Conservation (phyloP, 2,329 filamentous ascomycete species). For the Penicillium sp. region DNA sequence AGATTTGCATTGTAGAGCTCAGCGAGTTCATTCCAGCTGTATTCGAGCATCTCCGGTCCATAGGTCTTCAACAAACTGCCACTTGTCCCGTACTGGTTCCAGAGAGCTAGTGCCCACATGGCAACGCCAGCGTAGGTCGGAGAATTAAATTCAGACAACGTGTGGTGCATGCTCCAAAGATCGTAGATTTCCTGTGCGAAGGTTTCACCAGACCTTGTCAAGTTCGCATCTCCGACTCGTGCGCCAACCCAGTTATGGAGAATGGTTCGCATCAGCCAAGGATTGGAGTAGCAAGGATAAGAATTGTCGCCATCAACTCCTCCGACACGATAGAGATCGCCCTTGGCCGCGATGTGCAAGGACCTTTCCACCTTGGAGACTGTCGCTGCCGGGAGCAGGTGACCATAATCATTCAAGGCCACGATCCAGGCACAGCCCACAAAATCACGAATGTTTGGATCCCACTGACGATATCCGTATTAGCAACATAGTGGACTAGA, state of each 20-base stretch:
- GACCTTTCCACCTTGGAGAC: slow-evolving; percentile 50
- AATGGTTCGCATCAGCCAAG: slow-evolving; percentile 62
- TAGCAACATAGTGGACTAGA: neutral
- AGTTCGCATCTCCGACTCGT: slow-evolving; percentile 54
- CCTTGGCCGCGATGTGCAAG: slow-evolving; percentile 54
- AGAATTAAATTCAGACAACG: slow-evolving; percentile 61
- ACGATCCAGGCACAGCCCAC: slow-evolving; percentile 18
- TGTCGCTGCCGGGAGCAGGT: slow-evolving; percentile 43
- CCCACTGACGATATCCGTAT: slow-evolving; percentile 9
- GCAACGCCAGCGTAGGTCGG: slow-evolving; percentile 63
- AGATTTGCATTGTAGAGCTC: slow-evolving; percentile 58
- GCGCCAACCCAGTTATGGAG: slow-evolving; percentile 58
- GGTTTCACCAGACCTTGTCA: slow-evolving; percentile 56
- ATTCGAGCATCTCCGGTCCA: slow-evolving; percentile 50
- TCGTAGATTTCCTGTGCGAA: slow-evolving; percentile 57
- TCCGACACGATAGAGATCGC: slow-evolving; percentile 61
- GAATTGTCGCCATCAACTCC: slow-evolving; percentile 60
- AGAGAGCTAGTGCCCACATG: slow-evolving; percentile 57
- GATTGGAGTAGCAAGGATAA: slow-evolving; percentile 62
- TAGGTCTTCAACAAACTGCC: slow-evolving; percentile 54
- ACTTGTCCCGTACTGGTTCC: slow-evolving; percentile 57
- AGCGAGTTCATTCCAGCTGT: slow-evolving; percentile 53
- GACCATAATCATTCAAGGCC: slow-evolving; percentile 18
- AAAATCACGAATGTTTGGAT: slow-evolving; percentile 19
- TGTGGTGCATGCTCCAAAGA: slow-evolving; percentile 55